A percentile compares a stretch with the other conserved stretches of the same genome.
These are phyloP conservation scores for Verbascum thapsus DNA, from an alignment of 257 asterid genomes.

Conservation along the genomic window DNA sequence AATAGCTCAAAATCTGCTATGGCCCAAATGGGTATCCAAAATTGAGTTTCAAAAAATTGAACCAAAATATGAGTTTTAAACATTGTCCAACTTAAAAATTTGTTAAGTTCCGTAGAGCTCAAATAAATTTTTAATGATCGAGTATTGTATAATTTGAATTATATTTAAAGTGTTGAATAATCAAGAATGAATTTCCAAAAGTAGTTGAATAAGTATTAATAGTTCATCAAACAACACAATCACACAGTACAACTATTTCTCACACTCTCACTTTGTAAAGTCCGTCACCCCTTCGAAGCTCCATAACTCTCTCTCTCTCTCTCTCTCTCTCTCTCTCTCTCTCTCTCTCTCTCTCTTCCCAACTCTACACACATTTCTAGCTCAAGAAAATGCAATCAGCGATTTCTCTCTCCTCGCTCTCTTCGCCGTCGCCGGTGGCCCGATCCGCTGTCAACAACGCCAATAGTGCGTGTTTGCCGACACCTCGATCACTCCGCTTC, in stretches of 20 bases:
- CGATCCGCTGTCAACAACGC: constrained; percentile 47
- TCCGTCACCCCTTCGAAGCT: constrained; percentile 75
- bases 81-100: no score
- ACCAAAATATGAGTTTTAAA: no score
- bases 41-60: no score
- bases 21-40: no score
- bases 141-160: no score
- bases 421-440: constrained; percentile 50
- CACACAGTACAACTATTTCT: constrained; percentile 18
- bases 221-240: not conserved
- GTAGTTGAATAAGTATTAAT: no score
- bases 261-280: constrained; percentile 44
- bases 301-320: constrained; percentile 13
- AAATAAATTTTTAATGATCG: no score
- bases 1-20: no score
- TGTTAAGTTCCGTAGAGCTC: no score
- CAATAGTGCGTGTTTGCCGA: constrained; percentile 29
- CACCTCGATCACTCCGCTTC: constrained; percentile 74
- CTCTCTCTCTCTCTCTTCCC: constrained; percentile 8
- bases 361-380: constrained; percentile 16
- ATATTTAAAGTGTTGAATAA: no score
- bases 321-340: constrained; percentile 23
- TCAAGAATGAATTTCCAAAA: no score
- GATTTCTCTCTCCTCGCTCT: constrained; percentile 58
- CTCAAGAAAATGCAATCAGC: constrained; percentile 62